Base-by-base conservation (phyloP, 2,329 filamentous ascomycete genomes). In the Alternaria rosae region DNA sequence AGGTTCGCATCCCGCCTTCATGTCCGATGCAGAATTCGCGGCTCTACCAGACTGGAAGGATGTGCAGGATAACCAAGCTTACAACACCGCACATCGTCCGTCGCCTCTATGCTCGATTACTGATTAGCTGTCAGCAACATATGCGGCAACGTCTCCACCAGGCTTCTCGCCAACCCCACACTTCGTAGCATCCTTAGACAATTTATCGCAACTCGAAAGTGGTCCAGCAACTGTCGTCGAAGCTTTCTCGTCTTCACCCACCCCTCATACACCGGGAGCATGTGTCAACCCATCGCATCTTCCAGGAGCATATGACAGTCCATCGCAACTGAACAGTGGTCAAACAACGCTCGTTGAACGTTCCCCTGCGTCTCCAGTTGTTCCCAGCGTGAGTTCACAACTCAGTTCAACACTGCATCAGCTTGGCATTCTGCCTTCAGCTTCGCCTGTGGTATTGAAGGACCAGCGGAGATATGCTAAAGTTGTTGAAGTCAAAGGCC, bases 11-110 rank as follows among this genome's bases (percentile, higher is more conserved):
- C 57, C 52, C 20, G 44, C 43, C 7, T 50, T 48, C 9, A 56
- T 60, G 57, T 43, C 52, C 15, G 52, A 51, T 6, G 52, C 55
- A 1, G 52, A 60, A 30, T 56, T 60, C 21, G 44, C 54, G 13
- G 52, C 52, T n/a, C 25, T 60, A 7, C 57, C 57, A 26, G 42
- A 45, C 23, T 56, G 35, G 51, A 42, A 54, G 21, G 52, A 60
- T 15, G 52, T 56, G 17, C 52, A 60, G n/a, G 17, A 50, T 12
- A 21, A 56, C 17, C 26, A 15, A 20, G 20, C 25, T 13, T 56
- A 60, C 44, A 51, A 60, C 7, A 35, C 26, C 35, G 42, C 11
- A 5, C 28, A 45, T 25, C 25, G 26, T 12, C 44, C 25, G 26
- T 56, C 52, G 26, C 35, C 13, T 13, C 35, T 6, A 15, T 3